Percentiles rank a stretch among this genome's conserved stretches.
Conservation (phyloP, 2,329 filamentous ascomycete species). For the Cladosporium colombiae region DNA sequence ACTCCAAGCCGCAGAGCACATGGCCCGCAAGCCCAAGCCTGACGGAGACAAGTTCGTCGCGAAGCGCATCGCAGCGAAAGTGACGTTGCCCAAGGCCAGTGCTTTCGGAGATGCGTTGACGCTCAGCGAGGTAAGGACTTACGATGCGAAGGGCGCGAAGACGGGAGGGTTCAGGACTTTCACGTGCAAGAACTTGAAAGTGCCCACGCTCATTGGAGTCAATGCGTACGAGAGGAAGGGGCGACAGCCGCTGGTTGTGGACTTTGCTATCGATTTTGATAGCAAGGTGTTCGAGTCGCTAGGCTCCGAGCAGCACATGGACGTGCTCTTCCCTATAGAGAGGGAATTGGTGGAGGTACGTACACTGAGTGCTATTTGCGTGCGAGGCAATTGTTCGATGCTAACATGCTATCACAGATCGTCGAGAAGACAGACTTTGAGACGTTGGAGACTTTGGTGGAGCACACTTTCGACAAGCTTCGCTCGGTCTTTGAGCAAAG, state of each 20-base stretch:
- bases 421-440: conserved; percentile 47
- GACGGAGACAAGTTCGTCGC: conserved; percentile 27
- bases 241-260: conserved; percentile 67
- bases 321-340: conserved; percentile 58
- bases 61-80: conserved; percentile 25
- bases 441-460: conserved; percentile 51
- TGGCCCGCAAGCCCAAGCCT: conserved; percentile 32
- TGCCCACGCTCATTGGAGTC: conserved; percentile 71
- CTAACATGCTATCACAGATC: conserved; percentile 28
- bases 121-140: conserved; percentile 43
- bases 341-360: conserved; percentile 62
- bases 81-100: conserved; percentile 68
- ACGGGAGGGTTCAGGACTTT: conserved; percentile 8
- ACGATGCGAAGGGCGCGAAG: conserved; percentile 10
- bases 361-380: conserved; percentile 12
- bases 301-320: conserved; percentile 26
- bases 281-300: conserved; percentile 1
- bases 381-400: neutral
- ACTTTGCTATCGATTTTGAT: conserved; percentile 31
- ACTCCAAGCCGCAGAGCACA: conserved; percentile 27
- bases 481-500: conserved; percentile 17
- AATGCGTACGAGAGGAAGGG: conserved; percentile 67
- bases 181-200: conserved; percentile 52
- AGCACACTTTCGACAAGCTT: conserved; percentile 46
- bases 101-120: conserved; percentile 62